Evolutionary conservation across 257 asterid genomes (phyloP).

Genomic region (Scutellaria barbata): DNA sequence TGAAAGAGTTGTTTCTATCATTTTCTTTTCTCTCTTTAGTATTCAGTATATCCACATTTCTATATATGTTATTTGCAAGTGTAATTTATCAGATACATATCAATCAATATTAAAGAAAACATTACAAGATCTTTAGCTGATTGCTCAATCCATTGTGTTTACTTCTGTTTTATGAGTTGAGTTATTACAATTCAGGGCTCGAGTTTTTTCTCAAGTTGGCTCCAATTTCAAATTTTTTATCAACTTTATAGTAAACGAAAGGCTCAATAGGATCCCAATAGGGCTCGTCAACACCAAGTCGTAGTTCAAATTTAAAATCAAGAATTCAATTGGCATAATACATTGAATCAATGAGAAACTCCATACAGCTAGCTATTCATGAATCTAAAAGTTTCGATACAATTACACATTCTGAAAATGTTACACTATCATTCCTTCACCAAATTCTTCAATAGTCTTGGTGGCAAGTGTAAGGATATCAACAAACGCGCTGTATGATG

Average conservation of each 20-base stretch:
- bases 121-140: conserved; percentile 17
- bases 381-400: not conserved
- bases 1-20: conserved; percentile 36
- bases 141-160: too few relatives aligned
- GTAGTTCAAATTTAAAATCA: too few relatives aligned
- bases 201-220: too few relatives aligned
- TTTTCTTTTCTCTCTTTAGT: conserved; percentile 35
- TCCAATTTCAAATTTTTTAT: too few relatives aligned
- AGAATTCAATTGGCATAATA: too few relatives aligned
- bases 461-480: conserved; percentile 83
- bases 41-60: conserved; percentile 30
- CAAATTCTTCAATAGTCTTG: conserved; percentile 77
- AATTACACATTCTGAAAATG: conserved; percentile 14
- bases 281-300: too few relatives aligned
- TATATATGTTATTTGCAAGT: conserved; percentile 35
- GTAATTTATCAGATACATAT: conserved; percentile 42
- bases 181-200: too few relatives aligned
- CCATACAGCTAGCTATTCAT: not conserved
- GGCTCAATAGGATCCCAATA: not conserved
- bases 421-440: conserved; percentile 44
- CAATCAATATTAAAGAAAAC: conserved; percentile 36
- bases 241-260: not conserved
- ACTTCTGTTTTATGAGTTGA: too few relatives aligned
- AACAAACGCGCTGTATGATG: conserved; percentile 79
- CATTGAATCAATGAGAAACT: too few relatives aligned